Percentiles rank a stretch among this genome's conserved stretches.
Conservation (phyloP, 2,329 filamentous ascomycete species). For the Dactylellina drechsleri region DNA sequence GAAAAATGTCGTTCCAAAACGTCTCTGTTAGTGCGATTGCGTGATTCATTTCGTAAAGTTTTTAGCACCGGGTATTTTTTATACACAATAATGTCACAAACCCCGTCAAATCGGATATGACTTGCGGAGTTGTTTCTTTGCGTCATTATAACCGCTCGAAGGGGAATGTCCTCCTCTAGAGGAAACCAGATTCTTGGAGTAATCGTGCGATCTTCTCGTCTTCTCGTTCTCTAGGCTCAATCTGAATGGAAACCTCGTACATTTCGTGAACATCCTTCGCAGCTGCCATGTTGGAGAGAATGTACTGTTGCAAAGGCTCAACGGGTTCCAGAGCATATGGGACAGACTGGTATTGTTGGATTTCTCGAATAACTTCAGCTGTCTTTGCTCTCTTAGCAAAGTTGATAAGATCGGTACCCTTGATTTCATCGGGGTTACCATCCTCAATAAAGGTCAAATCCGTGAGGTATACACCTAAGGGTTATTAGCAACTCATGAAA, state of each 20-base stretch:
- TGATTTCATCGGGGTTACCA: slow-evolving; percentile 94
- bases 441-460: slow-evolving; percentile 99
- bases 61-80: slow-evolving; percentile 45
- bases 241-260: slow-evolving; percentile 94
- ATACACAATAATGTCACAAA: slow-evolving; percentile 41
- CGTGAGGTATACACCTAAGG: slow-evolving; percentile 87
- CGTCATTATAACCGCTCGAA: slow-evolving; percentile 43
- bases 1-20: slow-evolving; percentile 52
- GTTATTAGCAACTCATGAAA: neutral
- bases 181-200: slow-evolving; percentile 59
- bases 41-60: slow-evolving; percentile 46
- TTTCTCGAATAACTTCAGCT: slow-evolving; percentile 96
- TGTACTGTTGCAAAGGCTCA: slow-evolving; percentile 93
- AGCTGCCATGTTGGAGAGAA: slow-evolving; percentile 92
- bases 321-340: slow-evolving; percentile 93
- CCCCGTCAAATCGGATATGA: slow-evolving; percentile 28
- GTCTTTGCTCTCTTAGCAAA: slow-evolving; percentile 98
- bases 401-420: slow-evolving; percentile 96
- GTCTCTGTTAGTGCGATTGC: slow-evolving; percentile 48
- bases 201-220: slow-evolving; percentile 98
- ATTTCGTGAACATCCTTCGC: slow-evolving; percentile 98
- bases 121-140: slow-evolving; percentile 38
- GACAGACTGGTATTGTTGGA: slow-evolving; percentile 98
- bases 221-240: slow-evolving; percentile 94
- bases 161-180: slow-evolving; percentile 55